Evolutionary conservation across 257 asterid species (phyloP).

Genomic region (Nicotiana paniculata): DNA sequence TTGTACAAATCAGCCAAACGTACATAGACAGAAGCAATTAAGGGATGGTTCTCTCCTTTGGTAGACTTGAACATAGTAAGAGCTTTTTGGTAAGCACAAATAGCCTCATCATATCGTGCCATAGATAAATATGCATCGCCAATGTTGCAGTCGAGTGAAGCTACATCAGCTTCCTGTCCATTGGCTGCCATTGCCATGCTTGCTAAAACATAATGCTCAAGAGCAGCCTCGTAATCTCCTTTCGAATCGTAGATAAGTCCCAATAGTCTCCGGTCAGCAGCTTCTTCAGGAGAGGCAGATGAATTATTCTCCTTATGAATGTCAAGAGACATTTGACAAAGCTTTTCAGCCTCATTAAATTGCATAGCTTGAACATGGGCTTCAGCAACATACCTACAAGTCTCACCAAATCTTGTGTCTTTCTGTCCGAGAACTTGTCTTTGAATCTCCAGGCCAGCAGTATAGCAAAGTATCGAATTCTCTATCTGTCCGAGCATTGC

Average conservation of each 20-base stretch:
- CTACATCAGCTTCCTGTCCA: slow-evolving; percentile 64
- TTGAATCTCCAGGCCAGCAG: slow-evolving; percentile 85
- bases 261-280: slow-evolving; percentile 74
- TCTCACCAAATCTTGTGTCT: slow-evolving; percentile 72
- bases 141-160: slow-evolving; percentile 71
- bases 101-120: slow-evolving; percentile 72
- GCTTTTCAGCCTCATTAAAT: slow-evolving; percentile 80
- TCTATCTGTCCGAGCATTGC: slow-evolving; percentile 82
- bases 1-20: slow-evolving; percentile 77
- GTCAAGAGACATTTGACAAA: slow-evolving; percentile 61
- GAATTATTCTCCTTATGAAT: slow-evolving; percentile 48
- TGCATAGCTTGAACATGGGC: slow-evolving; percentile 92
- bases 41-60: slow-evolving; percentile 67
- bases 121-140: slow-evolving; percentile 77
- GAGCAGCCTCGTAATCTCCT: slow-evolving; percentile 72
- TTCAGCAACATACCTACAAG: slow-evolving; percentile 89
- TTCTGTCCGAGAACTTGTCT: slow-evolving; percentile 69
- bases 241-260: slow-evolving; percentile 86
- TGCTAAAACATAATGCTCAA: slow-evolving; percentile 85
- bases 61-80: slow-evolving; percentile 47
- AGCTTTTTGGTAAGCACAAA: slow-evolving; percentile 73
- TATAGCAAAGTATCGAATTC: slow-evolving; percentile 62
- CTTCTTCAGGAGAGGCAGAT: slow-evolving; percentile 63
- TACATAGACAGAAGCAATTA: slow-evolving; percentile 69
- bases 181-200: slow-evolving; percentile 74